A percentile compares a stretch with the other conserved stretches of the same genome.
Evolutionary conservation across 371 early-diverging fungal species (phyloP).

Genomic region (Mucor ambiguus): DNA sequence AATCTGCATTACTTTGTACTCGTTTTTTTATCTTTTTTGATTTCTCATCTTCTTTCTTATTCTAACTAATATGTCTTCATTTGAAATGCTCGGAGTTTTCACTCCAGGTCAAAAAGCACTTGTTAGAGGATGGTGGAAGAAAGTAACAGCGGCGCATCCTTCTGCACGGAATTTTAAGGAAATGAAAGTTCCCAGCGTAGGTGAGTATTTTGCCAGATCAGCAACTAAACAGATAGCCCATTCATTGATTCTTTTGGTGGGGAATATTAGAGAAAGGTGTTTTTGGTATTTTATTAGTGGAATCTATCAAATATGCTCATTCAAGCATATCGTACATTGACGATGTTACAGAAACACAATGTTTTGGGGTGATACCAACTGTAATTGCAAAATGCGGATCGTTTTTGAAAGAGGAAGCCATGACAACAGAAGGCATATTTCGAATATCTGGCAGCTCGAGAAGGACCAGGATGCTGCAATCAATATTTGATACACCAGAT

Average conservation of each 20-base stretch:
- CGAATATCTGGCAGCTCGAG: slow-evolving; percentile 64
- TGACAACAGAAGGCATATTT: slow-evolving; percentile 58
- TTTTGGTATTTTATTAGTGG: slow-evolving; percentile 37
- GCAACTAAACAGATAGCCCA: neutral
- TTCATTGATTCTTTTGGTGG: neutral
- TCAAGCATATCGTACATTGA: slow-evolving; percentile 45
- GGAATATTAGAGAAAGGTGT: slow-evolving; percentile 31
- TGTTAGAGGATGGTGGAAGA: slow-evolving; percentile 36
- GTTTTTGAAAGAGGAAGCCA: slow-evolving; percentile 52
- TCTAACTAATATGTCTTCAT: slow-evolving; percentile 2
- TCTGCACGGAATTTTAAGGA: slow-evolving; percentile 33
- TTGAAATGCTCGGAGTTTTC: slow-evolving; percentile 20
- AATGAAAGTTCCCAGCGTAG: slow-evolving; percentile 38
- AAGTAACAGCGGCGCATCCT: slow-evolving; percentile 37
- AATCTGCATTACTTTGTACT: neutral
- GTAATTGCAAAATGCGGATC: slow-evolving; percentile 59
- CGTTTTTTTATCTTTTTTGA: neutral
- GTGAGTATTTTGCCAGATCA: neutral
- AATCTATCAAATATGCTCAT: slow-evolving; percentile 41
- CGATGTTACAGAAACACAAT: slow-evolving; percentile 25
- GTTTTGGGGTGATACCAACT: slow-evolving; percentile 56
- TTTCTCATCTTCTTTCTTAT: neutral
- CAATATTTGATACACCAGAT: slow-evolving; percentile 58
- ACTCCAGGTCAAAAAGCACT: slow-evolving; percentile 15
- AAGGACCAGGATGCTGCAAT: slow-evolving; percentile 57